These are phyloP conservation scores for Hypoxylon subgilvum DNA, from an alignment of 495 filamentous ascomycete genomes.

Conservation along the genomic window DNA sequence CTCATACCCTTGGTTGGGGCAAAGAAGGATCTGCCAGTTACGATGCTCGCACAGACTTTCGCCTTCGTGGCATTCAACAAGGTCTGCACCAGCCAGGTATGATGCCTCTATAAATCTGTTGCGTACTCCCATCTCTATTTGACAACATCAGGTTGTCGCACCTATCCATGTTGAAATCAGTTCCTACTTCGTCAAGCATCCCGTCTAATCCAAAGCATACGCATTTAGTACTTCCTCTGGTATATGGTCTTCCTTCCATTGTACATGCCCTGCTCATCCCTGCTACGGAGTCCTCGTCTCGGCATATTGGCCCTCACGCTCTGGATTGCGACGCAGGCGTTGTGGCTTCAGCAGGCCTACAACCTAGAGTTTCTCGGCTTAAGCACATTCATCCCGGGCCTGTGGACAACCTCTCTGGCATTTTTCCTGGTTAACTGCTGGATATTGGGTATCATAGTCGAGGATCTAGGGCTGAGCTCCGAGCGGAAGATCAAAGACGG, in stretches of 20 bases:
- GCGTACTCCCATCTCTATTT: background rate
- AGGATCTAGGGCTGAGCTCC: conserved; percentile 60
- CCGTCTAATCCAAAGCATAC: background rate
- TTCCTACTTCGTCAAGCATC: too few relatives aligned
- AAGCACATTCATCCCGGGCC: conserved; percentile 83
- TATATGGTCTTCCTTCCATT: conserved; percentile 92
- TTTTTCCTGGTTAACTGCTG: conserved; percentile 89
- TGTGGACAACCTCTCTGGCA: conserved; percentile 73
- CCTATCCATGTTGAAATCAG: too few relatives aligned
- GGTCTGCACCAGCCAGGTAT: conserved; percentile 95
- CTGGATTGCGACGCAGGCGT: conserved; percentile 75
- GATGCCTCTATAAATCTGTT: too few relatives aligned
- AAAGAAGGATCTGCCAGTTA: conserved; percentile 77
- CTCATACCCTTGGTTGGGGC: conserved; percentile 79
- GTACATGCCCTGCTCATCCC: conserved; percentile 79
- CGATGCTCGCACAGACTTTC: conserved; percentile 99
- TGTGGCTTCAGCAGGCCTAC: conserved; percentile 90
- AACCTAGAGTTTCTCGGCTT: conserved; percentile 84
- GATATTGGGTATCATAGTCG: conserved; percentile 80
- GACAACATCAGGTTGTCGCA: too few relatives aligned
- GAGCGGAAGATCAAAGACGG: background rate
- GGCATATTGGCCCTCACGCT: conserved; percentile 68
- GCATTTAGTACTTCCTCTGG: conserved; percentile 91
- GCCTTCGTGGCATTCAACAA: conserved; percentile 98
- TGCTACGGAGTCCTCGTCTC: conserved; percentile 62